Conservation (phyloP, 345 rosid genomes). For the Eucalyptus cloeziana region DNA sequence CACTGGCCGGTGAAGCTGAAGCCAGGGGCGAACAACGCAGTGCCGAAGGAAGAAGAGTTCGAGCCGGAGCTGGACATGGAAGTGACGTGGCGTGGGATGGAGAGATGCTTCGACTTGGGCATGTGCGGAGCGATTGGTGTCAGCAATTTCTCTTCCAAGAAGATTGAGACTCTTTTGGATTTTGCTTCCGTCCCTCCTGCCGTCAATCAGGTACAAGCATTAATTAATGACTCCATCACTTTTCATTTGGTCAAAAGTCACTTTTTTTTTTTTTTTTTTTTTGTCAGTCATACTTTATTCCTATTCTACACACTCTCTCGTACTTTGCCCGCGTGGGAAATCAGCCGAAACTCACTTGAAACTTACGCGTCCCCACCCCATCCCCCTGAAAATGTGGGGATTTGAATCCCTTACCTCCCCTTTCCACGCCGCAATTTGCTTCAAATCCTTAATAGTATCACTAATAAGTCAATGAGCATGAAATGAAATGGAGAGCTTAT, state of each 20-base stretch:
- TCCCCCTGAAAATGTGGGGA: too few species aligned
- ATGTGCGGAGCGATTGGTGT: slow-evolving; percentile 68
- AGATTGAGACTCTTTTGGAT: slow-evolving; percentile 37
- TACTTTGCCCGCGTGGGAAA: too few species aligned
- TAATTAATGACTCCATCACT: neutral
- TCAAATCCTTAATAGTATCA: neutral
- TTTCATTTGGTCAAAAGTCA: neutral
- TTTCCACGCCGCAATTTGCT: neutral
- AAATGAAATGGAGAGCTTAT: neutral
- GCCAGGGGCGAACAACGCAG: slow-evolving; percentile 37
- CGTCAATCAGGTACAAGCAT: slow-evolving; percentile 47
- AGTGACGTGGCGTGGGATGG: slow-evolving; percentile 80
- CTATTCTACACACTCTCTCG: too few species aligned
- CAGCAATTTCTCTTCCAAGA: slow-evolving; percentile 78
- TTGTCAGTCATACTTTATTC: too few species aligned
- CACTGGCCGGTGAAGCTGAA: slow-evolving; percentile 92
- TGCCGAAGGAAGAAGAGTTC: slow-evolving; percentile 66
- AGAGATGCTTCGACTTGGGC: slow-evolving; percentile 65
- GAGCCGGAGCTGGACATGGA: slow-evolving; percentile 43
- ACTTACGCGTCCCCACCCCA: too few species aligned
- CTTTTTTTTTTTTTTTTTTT: too few species aligned
- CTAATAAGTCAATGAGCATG: neutral
- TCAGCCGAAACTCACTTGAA: too few species aligned
- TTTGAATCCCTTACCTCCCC: too few species aligned
- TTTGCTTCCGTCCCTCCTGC: slow-evolving; percentile 60